Conservation (phyloP, 1,139 yeast genomes). For the Fermentozyma sake region DNA sequence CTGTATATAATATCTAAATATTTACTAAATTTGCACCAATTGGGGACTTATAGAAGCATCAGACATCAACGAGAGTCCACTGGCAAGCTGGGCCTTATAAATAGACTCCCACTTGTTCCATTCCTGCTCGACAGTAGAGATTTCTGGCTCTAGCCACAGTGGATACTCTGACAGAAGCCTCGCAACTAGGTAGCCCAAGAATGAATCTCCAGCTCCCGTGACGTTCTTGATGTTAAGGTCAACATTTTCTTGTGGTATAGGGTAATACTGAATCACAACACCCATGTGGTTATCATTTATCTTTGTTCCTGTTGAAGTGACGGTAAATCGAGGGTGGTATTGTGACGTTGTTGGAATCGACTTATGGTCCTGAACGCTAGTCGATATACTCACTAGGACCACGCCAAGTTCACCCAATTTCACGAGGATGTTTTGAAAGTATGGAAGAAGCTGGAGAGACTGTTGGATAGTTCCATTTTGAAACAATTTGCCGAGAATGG, state of each 20-base stretch:
- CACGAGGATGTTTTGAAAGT: slow-evolving; percentile 59
- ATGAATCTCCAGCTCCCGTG: slow-evolving; percentile 74
- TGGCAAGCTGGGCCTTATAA: slow-evolving; percentile 49
- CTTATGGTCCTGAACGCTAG: slow-evolving; percentile 24
- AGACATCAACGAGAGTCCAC: slow-evolving; percentile 43
- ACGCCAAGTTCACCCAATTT: slow-evolving; percentile 71
- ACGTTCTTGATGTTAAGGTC: slow-evolving; percentile 42
- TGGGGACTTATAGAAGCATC: slow-evolving; percentile 21
- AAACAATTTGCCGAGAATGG: slow-evolving; percentile 21
- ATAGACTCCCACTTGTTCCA: slow-evolving; percentile 33
- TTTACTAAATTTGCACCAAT: too few species aligned
- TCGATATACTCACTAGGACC: slow-evolving; percentile 35
- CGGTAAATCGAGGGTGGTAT: slow-evolving; percentile 21
- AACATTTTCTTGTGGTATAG: slow-evolving; percentile 38
- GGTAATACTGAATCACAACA: slow-evolving; percentile 59
- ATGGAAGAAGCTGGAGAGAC: slow-evolving; percentile 68
- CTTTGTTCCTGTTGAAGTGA: slow-evolving; percentile 12
- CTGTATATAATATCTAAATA: too few species aligned
- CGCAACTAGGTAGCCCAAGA: slow-evolving; percentile 48
- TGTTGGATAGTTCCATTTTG: slow-evolving; percentile 60
- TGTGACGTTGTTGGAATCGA: slow-evolving; percentile 35
- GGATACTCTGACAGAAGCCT: slow-evolving; percentile 15
- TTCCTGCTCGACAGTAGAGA: slow-evolving; percentile 25
- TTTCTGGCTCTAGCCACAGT: slow-evolving; percentile 23
- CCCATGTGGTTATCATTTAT: slow-evolving; percentile 34